Evolutionary conservation across 805 yeast genomes (phyloP).

Genomic region (Cyberlindnera suaveolens): DNA sequence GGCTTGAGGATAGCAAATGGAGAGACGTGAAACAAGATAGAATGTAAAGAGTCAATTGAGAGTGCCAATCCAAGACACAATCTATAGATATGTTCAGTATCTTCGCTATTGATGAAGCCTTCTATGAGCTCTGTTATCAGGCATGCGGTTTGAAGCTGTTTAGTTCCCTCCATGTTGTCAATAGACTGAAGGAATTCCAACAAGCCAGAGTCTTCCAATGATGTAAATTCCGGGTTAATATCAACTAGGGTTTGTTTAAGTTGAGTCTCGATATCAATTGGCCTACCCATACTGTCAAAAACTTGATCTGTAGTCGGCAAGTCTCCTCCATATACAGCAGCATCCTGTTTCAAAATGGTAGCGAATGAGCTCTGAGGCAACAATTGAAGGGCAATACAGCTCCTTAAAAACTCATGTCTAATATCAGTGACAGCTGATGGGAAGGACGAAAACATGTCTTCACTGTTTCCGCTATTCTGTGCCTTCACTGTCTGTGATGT

Average conservation of each 20-base stretch:
- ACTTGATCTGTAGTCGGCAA: conserved; percentile 29
- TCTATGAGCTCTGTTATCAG: conserved; percentile 27
- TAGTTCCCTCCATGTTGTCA: conserved; percentile 37
- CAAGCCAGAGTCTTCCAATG: conserved; percentile 49
- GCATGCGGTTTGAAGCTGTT: conserved; percentile 40
- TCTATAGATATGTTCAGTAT: conserved; percentile 40
- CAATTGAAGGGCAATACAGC: conserved; percentile 35
- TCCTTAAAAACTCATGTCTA: conserved; percentile 44
- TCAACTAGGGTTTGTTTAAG: conserved; percentile 28
- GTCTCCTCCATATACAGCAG: conserved; percentile 29
- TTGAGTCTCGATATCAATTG: conserved; percentile 25
- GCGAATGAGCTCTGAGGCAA: conserved; percentile 29
- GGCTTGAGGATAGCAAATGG: conserved; percentile 39
- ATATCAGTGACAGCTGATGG: conserved; percentile 41
- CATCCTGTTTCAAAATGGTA: conserved; percentile 33
- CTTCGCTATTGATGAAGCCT: conserved; percentile 33
- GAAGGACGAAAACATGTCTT: conserved; percentile 46
- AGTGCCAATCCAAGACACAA: conserved; percentile 45
- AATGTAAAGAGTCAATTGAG: conserved; percentile 35
- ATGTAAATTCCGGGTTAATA: conserved; percentile 41
- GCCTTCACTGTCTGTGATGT: conserved; percentile 24
- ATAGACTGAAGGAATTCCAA: conserved; percentile 42
- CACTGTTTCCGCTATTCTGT: conserved; percentile 20
- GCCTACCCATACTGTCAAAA: conserved; percentile 27
- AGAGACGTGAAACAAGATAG: conserved; percentile 37